Conservation (phyloP, 192 early-diverging fungal genomes). For the Spizellomyces punctatus region DNA sequence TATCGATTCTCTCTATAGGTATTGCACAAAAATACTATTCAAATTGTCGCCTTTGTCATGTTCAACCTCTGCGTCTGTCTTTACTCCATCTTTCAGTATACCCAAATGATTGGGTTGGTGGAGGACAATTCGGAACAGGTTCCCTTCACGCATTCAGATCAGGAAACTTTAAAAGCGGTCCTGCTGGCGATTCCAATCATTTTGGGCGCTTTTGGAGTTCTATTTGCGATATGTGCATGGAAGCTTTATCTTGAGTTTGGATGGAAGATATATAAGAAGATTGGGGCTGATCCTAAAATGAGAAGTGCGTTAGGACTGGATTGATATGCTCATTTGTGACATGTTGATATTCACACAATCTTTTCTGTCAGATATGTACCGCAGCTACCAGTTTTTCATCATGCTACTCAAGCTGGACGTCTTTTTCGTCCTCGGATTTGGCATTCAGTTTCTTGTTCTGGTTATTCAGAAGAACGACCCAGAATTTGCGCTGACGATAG, state of each 20-base stretch:
- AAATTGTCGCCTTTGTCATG: conserved; percentile 74
- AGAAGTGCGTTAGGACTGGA: conserved; percentile 35
- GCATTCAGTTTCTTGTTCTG: conserved; percentile 69
- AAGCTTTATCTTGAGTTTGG: conserved; percentile 56
- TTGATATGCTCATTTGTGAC: conserved; percentile 34
- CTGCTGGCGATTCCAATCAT: conserved; percentile 63
- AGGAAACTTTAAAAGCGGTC: not conserved
- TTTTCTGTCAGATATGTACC: conserved; percentile 38
- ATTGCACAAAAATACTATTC: conserved; percentile 90
- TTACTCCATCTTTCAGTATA: conserved; percentile 72
- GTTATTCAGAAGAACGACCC: conserved; percentile 46
- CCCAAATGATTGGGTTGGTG: conserved; percentile 45
- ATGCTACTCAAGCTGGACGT: conserved; percentile 79
- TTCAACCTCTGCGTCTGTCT: conserved; percentile 69
- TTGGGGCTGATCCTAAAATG: conserved; percentile 57
- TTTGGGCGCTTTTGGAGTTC: conserved; percentile 51
- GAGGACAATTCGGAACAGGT: conserved; percentile 3
- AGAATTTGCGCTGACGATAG: conserved; percentile 48
- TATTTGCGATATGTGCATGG: conserved; percentile 42
- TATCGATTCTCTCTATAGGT: conserved; percentile 52
- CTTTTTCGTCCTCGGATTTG: conserved; percentile 78
- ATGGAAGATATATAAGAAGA: conserved; percentile 58
- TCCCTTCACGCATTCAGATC: conserved; percentile 14
- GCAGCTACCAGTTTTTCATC: conserved; percentile 74
- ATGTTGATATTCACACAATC: not conserved